Evolutionary conservation across 768 basidiomycete species (phyloP), one percentile per base, ranked within the genome.

Genomic region (Tephrocybe rancida): DNA sequence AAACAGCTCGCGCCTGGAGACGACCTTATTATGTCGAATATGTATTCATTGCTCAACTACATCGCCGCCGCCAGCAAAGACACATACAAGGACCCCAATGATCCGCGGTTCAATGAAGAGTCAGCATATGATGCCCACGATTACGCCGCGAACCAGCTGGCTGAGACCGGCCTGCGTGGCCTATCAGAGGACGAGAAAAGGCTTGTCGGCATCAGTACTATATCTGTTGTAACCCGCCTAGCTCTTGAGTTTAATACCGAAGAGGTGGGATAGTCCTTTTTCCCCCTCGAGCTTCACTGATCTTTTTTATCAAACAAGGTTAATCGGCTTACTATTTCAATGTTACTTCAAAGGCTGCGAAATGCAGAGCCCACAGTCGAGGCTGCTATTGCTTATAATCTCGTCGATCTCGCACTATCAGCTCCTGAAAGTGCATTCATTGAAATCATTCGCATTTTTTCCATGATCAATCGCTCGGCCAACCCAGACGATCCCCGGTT

Each of bases 41-140:
- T 98, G 86, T 98, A 98, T 68, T 97, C 96, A 4, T 81, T 98
- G 11, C 79, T 98, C 55, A 98, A 98, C 66, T 90, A 91, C 67
- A 88, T 98, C 54, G 85, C 91, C 1, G 85, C 90, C 3, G 86
- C 92, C 2, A 88, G 86, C 74, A 90, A 89, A 64, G 90, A 90
- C 43, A 80, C 84, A 29, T 79, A 79, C 30, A 88, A 88, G 45
- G 71, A 64, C 44, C 73, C 80, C 2, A 71, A 60, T 29, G 76
- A 71, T 34, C 68, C 77, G 8, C 74, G 80, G 46, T 52, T 77
- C 52, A 64, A 73, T 47, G 72, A 71, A 35, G 71, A 76, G 51
- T 73, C 77, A 2, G 68, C 79, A 2, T 72, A 76, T 52, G 66
- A 69, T 6, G 69, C 73, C 1, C 64, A 74, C 24, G 84, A 87